Evolutionary conservation across 2,329 filamentous ascomycete genomes (phyloP), one percentile per base, ranked within the genome.

Genomic region (Trichoderma citrinoviride): DNA sequence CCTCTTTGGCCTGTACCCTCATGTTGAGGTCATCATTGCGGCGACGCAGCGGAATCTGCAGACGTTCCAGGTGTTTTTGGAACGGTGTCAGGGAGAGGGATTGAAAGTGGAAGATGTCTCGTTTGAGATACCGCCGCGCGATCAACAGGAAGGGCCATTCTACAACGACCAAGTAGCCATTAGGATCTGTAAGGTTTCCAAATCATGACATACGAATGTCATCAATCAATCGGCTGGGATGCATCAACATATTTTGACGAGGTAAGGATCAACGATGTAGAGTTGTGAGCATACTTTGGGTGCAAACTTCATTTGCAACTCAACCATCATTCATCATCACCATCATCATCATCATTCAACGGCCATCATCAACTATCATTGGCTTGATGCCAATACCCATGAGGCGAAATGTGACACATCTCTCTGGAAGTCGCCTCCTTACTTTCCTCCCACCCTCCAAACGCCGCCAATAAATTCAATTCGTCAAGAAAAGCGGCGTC

Each of bases 21-120:
- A 73, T 0, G 78, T 87, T 15, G 78, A 84, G 52, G 83, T 91
- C 41, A 77, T 92, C 52, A 87, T 93, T 65, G 84, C 90, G 4
- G 88, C 88, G 19, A 89, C 90, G 0, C 84, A 93, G 68, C 82
- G 91, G 67, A 93, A 93, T 70, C 79, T 82, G 65, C 80, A 85
- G 65, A 93, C 91, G 0, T 90, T 90, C 71, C 80, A 85, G 67
- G 79, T 79, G 6, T 93, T 93, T 73, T 71, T 86, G 67, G 77
- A 81, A 25, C 82, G 80, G 56, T 91, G 89, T 74, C 76, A 81
- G 77, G 76, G 76, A 73, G 80, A 75, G 12, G 74, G 73, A 0
- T 80, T 84, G 68, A 70, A 65, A 15, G 76, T 86, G 19, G 71
- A 77, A 50, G 74, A 81, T 44, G 67, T 85, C 27, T 69, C 73